Percentiles rank a stretch among this genome's conserved stretches.
These are phyloP conservation scores for Aquilaria malaccensis DNA, from an alignment of 345 rosid genomes.

Conservation along the genomic window DNA sequence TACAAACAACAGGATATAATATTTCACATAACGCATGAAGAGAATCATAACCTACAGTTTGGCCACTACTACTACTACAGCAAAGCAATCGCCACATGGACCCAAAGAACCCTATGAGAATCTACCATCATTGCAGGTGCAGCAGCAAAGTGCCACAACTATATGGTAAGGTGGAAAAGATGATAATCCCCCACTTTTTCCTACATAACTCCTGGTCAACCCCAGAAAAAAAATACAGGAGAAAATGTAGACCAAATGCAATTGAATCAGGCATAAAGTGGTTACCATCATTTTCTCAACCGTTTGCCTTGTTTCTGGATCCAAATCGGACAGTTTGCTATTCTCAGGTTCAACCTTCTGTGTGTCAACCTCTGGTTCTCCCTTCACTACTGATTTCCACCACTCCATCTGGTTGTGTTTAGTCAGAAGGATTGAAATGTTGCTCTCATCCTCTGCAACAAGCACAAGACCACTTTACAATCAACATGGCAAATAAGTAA, in stretches of 20 bases:
- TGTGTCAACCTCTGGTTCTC: conserved; percentile 84
- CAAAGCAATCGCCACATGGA: too few relatives aligned
- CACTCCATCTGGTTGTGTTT: conserved; percentile 91
- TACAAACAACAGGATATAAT: background rate
- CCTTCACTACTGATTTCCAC: conserved; percentile 85
- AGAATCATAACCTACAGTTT: too few relatives aligned
- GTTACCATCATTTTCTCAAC: conserved; percentile 95
- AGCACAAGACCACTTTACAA: background rate
- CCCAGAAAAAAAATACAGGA: background rate
- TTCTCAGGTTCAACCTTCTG: conserved; percentile 93
- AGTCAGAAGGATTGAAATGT: conserved; percentile 65
- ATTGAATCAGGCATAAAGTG: background rate
- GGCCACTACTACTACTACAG: too few relatives aligned
- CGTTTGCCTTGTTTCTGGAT: conserved; percentile 63
- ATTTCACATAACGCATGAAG: background rate
- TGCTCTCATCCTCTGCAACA: conserved; percentile 56
- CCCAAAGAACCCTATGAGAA: too few relatives aligned
- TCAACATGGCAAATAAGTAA: background rate
- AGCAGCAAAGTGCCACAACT: too few relatives aligned
- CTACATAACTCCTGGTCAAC: background rate
- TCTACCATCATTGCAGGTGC: too few relatives aligned
- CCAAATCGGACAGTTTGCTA: conserved; percentile 78
- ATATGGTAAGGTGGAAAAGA: too few relatives aligned
- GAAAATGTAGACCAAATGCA: background rate
- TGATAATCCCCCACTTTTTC: background rate